Base-by-base conservation (phyloP, 148 eudicot genomes). In the Camellia japonica region DNA sequence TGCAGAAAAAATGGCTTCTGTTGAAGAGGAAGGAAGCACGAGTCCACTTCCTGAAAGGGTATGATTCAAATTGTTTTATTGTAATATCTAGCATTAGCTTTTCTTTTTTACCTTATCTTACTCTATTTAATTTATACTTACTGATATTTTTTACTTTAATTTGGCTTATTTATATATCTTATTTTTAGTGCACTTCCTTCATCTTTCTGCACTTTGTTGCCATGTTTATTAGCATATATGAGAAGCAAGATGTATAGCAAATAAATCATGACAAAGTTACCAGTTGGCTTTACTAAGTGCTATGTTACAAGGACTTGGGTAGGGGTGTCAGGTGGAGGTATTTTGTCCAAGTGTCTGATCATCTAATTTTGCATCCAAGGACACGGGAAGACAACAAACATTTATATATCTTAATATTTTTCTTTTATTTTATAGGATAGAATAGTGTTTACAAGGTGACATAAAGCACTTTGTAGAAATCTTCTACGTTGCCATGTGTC, bases 41-140 rank as follows among this genome's bases (percentile, higher is more conserved):
- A 84, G 76, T 71, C 87, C 87, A 60, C 84, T 84, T 81, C 87
- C 87, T 68, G 84, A 81, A 56, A 84, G 84, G 80, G 87, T 84
- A 84, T 43, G 71, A 20, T 75, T 61, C 38, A 30, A 30, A 30
- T 42, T 3, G 11, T 5, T 14, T 20, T 5, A 47, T 43, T 44
- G 30, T 42, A 54, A 55, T 20, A 38, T n/a, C 19, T 38, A 3
- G 9, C 12, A 14, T 5, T 43, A 3, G 16, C 6, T 42, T 9
- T 58, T 23, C 14, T 20, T 16, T 56, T 60, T 68, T 15, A 44
- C 8, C 8, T 58, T 63, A n/a, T 54, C 38, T 73, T 58, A 15
- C 41, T 69, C 42, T 5, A 64, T 64, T 64, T 64, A 61, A 3
- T 18, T 54, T 23, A 23, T 54, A 52, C n/a, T 20, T 7, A 14